These are phyloP conservation scores for Nicotiana otophora DNA, from an alignment of 257 asterid species.

Conservation along the genomic window DNA sequence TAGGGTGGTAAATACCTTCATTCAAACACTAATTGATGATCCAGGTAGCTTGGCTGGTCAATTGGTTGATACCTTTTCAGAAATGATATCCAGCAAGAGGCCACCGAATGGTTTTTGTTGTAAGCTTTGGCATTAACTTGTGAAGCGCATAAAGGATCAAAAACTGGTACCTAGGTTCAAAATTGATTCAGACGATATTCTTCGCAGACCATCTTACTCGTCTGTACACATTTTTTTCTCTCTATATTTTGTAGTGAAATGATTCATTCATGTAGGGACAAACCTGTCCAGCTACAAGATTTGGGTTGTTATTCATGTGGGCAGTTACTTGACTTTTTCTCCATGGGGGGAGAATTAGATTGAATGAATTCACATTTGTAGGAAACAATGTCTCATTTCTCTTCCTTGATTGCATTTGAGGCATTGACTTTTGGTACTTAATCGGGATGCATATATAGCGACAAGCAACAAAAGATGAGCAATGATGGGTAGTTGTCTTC, in stretches of 20 bases:
- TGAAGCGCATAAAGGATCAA: not conserved
- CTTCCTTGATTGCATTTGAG: not conserved
- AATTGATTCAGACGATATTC: not conserved
- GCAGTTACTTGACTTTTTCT: slow-evolving; percentile 8
- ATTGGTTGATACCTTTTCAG: slow-evolving; percentile 41
- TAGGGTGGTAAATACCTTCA: slow-evolving; percentile 80
- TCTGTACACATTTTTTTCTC: slow-evolving; percentile 8
- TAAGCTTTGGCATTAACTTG: slow-evolving; percentile 42
- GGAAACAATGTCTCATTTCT: slow-evolving; percentile 13
- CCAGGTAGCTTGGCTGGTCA: slow-evolving; percentile 16
- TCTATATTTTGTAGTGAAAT: slow-evolving; percentile 4
- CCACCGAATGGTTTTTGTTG: slow-evolving; percentile 42
- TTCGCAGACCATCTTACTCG: slow-evolving; percentile 4
- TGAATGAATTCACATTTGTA: slow-evolving; percentile 1
- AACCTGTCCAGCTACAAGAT: slow-evolving; percentile 16
- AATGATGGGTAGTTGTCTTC: not conserved
- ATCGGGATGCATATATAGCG: not conserved
- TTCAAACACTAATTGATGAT: slow-evolving; percentile 39
- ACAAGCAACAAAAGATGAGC: not conserved
- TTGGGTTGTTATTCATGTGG: not conserved
- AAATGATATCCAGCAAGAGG: slow-evolving; percentile 38
- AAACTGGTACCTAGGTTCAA: not conserved
- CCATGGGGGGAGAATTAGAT: slow-evolving; percentile 7
- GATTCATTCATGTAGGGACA: slow-evolving; percentile 11
- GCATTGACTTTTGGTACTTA: not conserved